Base-by-base conservation (phyloP, 352 stramenopile species). In the Globisporangium echinulatum region DNA sequence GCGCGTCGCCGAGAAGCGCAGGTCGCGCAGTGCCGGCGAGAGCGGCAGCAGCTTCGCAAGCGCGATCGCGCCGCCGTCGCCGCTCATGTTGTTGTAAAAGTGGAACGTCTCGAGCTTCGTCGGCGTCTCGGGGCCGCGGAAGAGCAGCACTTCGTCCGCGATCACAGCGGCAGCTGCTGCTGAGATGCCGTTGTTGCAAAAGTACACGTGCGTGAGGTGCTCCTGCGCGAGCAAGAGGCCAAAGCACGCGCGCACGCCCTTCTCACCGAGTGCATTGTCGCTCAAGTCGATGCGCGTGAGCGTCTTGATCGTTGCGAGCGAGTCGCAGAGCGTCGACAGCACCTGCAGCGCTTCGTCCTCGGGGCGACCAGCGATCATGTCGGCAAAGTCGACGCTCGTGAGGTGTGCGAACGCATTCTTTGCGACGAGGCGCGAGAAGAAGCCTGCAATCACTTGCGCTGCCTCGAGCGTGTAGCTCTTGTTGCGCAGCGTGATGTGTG, bases 81-180 rank as follows among this genome's bases (percentile, higher is more conserved):
- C 96, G 65, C 89, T 98, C 94, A 98, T 98, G 70, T 98, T 98
- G 73, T 98, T 98, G 81, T 97, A 98, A 58, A 98, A 98, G 71
- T 98, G 92, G 66, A 98, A 91, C 37, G 74, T 94, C 59, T 93
- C 73, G 60, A 98, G 84, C 68, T 89, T 90, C 37, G 87, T 96
- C 4, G 83, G 82, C 7, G 65, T 71, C 59, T 85, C 75, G 0
- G 56, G 54, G 25, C 79, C 81, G 19, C 82, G 75, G 70, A 91
- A 94, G 19, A 94, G 71, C 56, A 97, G 74, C 57, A 97, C 85
- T 55, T 96, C 85, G 44, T 94, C 74, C 9, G 92, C 80, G 49
- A 96, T 87, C 44, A 95, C 82, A 46, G 77, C 88, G 15, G 94
- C 94, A 7, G 89, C 87, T 2, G 86, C 86, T 7, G 84, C 84